A percentile compares a stretch with the other conserved stretches of the same genome.
phyloP scores from a whole-genome alignment of 1,139 yeast genomes.

The Blastobotrys aristatus region DNA sequence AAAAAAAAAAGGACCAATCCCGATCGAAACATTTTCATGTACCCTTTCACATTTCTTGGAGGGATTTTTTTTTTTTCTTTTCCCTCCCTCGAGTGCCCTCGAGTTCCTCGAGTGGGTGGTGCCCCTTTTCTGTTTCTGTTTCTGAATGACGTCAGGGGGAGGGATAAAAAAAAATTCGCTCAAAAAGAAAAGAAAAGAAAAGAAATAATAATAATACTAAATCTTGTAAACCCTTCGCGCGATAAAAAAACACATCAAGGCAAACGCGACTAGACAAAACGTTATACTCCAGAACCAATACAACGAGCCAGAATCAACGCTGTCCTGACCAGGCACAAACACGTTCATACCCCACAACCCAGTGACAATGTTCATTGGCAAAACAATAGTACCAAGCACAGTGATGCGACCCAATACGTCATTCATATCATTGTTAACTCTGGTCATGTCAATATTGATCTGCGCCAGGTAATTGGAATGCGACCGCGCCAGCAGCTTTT shows the following conservation, averaged over 20 bases:
- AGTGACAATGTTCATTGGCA: slow-evolving; percentile 85
- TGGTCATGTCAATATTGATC: slow-evolving; percentile 84
- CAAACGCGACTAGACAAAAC: slow-evolving; percentile 31
- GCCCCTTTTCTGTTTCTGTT: not conserved
- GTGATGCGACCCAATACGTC: slow-evolving; percentile 87
- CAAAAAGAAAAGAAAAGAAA: not conserved
- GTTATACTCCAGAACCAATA: slow-evolving; percentile 63
- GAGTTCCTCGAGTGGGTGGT: too few species aligned
- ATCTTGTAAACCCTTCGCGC: slow-evolving; percentile 23
- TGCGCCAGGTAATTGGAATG: slow-evolving; percentile 93
- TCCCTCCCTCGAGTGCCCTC: too few species aligned
- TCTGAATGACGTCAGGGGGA: not conserved
- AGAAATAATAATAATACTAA: not conserved
- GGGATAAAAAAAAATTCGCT: not conserved
- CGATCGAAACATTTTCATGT: too few species aligned
- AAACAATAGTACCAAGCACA: slow-evolving; percentile 79
- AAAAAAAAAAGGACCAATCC: too few species aligned
- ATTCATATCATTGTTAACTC: slow-evolving; percentile 78
- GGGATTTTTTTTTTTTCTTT: too few species aligned
- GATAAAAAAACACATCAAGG: slow-evolving; percentile 30
- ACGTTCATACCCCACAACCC: slow-evolving; percentile 98
- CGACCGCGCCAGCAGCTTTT: slow-evolving; percentile 85
- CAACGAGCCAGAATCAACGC: too few species aligned
- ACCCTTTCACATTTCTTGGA: too few species aligned
- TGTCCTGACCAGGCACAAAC: slow-evolving; percentile 70